Evolutionary conservation across 2,329 filamentous ascomycete species (phyloP), one percentile per base, ranked within the genome.

Genomic region (Fusarium sp.): DNA sequence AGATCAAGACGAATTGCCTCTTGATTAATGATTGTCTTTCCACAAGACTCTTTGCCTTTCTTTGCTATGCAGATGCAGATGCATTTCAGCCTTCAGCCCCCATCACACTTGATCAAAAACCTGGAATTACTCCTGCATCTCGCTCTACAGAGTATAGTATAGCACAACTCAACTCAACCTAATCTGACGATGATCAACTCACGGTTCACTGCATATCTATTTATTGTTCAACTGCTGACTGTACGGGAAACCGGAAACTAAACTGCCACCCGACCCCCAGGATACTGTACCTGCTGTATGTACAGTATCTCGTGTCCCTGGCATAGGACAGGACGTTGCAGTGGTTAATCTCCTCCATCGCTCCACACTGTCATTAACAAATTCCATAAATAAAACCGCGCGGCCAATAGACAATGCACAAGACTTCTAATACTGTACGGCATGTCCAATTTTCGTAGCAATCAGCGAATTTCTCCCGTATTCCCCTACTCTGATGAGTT

Each of bases 331-430:
- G 55, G 50, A 68, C 43, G 42, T 68, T 60, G 46, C 45, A 65
- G 55, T 65, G 42, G 64, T 65, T 65, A 68, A 68, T 71, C 48
- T 71, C 57, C 57, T 70, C 48, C 55, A 23, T 51, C 16, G 55
- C 50, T 68, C 68, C 68, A 70, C 67, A 51, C 40, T 37, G 10
- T 37, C 34, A n/a, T 37, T 40, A 28, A 63, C 40, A 47, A 56
- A 56, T 71, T 56, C 68, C 68, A 71, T 70, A 70, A 70, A 70
- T 70, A 70, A 51, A 71, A 55, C 34, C 41, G 27, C 40, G 40
- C 45, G 50, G 51, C 49, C 53, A 70, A 51, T 51, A 32, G 48
- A 51, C 32, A 41, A 51, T 51, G 23, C 23, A 32, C 32, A 14
- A 41, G 23, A 51, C 23, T 51, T 14, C 23, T 27, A 23, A 59